These are phyloP conservation scores for Cryphonectria japonica DNA, from an alignment of 2,329 filamentous ascomycete genomes.

Conservation along the genomic window DNA sequence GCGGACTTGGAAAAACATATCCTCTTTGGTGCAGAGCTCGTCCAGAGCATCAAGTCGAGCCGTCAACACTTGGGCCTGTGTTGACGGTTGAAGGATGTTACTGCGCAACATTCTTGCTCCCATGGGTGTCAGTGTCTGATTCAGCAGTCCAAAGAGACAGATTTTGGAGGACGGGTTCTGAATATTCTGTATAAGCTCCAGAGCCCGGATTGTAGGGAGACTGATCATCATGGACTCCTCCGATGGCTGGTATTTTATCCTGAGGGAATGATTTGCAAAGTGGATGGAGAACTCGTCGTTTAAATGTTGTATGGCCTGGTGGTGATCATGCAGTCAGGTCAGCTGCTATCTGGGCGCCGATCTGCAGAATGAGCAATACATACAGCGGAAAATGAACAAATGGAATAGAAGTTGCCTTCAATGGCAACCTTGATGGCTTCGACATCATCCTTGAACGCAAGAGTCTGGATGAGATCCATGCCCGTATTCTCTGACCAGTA, in stretches of 20 bases:
- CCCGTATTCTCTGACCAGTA: constrained; percentile 84
- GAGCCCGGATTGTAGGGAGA: constrained; percentile 78
- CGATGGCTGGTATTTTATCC: constrained; percentile 84
- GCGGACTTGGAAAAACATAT: constrained; percentile 79
- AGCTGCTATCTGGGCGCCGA: fast-evolving
- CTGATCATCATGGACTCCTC: constrained; percentile 97
- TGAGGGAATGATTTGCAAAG: constrained; percentile 79
- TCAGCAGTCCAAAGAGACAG: constrained; percentile 82
- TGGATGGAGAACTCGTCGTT: constrained; percentile 69
- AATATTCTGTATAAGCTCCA: constrained; percentile 90
- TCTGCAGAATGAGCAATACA: neutral
- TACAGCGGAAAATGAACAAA: constrained; percentile 84
- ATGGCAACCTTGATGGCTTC: constrained; percentile 80
- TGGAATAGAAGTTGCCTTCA: constrained; percentile 82
- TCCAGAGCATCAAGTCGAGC: constrained; percentile 81
- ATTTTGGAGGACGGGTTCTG: constrained; percentile 77
- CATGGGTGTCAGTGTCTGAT: constrained; percentile 87
- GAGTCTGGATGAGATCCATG: constrained; percentile 73
- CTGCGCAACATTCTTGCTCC: constrained; percentile 80
- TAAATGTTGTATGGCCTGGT: constrained; percentile 79
- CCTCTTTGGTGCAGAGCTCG: constrained; percentile 79
- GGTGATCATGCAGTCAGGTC: neutral
- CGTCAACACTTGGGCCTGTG: constrained; percentile 66
- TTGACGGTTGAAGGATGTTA: constrained; percentile 88
- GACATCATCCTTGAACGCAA: constrained; percentile 81